These are phyloP conservation scores for Sistotremastrum suecicum DNA, from an alignment of 768 basidiomycete species.

Conservation along the genomic window DNA sequence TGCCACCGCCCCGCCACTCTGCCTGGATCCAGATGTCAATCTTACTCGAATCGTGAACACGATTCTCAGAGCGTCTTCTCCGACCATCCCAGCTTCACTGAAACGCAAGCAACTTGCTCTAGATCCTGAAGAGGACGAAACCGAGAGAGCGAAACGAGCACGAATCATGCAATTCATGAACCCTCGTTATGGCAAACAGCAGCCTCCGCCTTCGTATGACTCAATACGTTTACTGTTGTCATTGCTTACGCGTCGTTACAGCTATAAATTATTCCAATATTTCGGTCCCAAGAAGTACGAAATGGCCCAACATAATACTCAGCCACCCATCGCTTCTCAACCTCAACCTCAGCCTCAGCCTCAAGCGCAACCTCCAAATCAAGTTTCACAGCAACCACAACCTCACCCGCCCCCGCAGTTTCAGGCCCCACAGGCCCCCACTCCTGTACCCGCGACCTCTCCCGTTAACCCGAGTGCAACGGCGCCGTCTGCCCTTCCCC, in stretches of 20 bases:
- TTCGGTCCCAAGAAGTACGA: conserved; percentile 10
- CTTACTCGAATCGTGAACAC: conserved; percentile 65
- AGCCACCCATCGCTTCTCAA: conserved; percentile 2
- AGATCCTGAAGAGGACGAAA: conserved; percentile 65
- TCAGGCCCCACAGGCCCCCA: conserved; percentile 8
- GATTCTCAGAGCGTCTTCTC: conserved; percentile 56
- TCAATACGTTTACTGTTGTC: conserved; percentile 2
- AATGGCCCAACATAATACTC: conserved; percentile 2
- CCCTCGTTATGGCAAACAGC: conserved; percentile 33
- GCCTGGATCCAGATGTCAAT: conserved; percentile 68
- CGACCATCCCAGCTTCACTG: conserved; percentile 55
- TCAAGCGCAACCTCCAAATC: conserved; percentile 13
- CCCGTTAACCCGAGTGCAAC: no score
- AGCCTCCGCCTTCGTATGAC: conserved; percentile 36
- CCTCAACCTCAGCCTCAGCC: conserved; percentile 6
- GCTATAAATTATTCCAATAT: conserved; percentile 46
- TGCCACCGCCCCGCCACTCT: conserved; percentile 61
- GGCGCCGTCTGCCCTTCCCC: no score
- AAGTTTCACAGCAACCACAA: conserved; percentile 9
- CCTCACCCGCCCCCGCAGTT: conserved; percentile 12
- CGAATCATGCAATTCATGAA: conserved; percentile 76
- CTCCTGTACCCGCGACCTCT: conserved; percentile 5
- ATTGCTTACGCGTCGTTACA: conserved; percentile 11
- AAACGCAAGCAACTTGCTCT: conserved; percentile 62
- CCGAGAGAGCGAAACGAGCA: conserved; percentile 52